Percentiles rank a stretch among this genome's conserved stretches.
These are phyloP conservation scores for Trypethelium eluteriae DNA, from an alignment of 495 filamentous ascomycete genomes.

Conservation along the genomic window DNA sequence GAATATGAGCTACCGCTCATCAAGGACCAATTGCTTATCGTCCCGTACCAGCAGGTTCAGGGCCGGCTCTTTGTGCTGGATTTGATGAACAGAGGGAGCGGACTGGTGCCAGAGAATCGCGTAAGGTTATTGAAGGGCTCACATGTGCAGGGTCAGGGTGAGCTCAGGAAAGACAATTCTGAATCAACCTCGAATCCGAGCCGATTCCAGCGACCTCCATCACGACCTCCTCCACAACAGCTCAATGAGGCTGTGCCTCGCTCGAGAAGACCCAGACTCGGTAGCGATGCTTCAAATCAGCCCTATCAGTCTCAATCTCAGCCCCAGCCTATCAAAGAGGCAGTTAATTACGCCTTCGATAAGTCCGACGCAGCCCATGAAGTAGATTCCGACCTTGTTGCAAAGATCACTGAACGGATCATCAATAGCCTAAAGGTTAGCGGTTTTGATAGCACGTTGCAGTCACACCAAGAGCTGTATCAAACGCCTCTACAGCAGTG, in stretches of 20 bases:
- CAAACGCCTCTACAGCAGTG: slow-evolving; percentile 20
- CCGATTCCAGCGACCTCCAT: background rate
- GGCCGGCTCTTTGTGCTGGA: background rate
- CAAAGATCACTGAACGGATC: slow-evolving; percentile 35
- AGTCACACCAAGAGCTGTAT: slow-evolving; percentile 13
- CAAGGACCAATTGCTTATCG: background rate
- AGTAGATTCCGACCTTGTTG: slow-evolving; percentile 33
- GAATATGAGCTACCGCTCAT: background rate
- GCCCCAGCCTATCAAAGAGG: slow-evolving; percentile 34
- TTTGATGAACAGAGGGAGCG: background rate
- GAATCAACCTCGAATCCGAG: background rate
- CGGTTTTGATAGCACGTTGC: slow-evolving; percentile 7
- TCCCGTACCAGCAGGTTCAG: background rate
- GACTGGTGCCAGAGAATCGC: background rate
- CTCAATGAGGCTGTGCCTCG: slow-evolving; percentile 12
- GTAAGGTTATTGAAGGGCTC: background rate
- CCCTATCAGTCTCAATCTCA: slow-evolving; percentile 11
- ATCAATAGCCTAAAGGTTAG: slow-evolving; percentile 25
- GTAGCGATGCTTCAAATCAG: slow-evolving; percentile 12
- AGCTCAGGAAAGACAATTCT: background rate
- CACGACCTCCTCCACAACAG: slow-evolving; percentile 8
- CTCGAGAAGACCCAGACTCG: slow-evolving; percentile 25
- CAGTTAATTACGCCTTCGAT: slow-evolving; percentile 35
- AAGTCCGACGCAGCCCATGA: slow-evolving; percentile 29
- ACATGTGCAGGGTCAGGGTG: background rate